phyloP scores from a whole-genome alignment of 1,139 yeast species.

The Insectozyma bohioensis region DNA sequence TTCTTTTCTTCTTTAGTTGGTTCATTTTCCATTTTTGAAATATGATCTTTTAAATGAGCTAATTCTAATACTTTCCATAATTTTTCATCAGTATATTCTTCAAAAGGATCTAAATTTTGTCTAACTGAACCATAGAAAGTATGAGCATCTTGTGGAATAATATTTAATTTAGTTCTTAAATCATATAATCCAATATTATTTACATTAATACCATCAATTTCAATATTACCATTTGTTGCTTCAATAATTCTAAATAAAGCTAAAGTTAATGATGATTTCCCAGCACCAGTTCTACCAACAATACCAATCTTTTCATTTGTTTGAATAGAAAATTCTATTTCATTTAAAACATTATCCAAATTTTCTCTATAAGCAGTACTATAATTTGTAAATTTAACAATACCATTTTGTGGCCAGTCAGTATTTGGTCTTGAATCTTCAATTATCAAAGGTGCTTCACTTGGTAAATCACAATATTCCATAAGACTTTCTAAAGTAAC shows the following conservation, averaged over 20 bases:
- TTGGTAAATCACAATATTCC: constrained; percentile 56
- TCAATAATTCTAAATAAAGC: constrained; percentile 67
- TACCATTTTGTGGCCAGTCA: constrained; percentile 45
- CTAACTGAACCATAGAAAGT: constrained; percentile 40
- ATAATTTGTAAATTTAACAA: constrained; percentile 56
- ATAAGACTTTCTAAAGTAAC: constrained; percentile 78
- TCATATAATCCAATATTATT: constrained; percentile 34
- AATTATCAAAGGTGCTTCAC: constrained; percentile 43
- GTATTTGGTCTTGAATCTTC: constrained; percentile 56
- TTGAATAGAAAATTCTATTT: constrained; percentile 45
- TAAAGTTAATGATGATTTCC: constrained; percentile 67
- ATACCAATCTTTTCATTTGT: constrained; percentile 70
- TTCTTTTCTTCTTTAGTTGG: constrained; percentile 17
- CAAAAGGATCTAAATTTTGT: constrained; percentile 46
- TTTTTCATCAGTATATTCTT: constrained; percentile 48
- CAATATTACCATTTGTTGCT: constrained; percentile 49
- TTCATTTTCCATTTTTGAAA: constrained; percentile 30
- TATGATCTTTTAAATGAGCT: constrained; percentile 53
- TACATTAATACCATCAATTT: constrained; percentile 62
- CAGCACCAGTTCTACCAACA: constrained; percentile 82
- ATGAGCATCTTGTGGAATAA: constrained; percentile 49
- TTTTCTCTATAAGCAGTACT: constrained; percentile 71
- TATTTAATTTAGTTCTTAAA: constrained; percentile 35
- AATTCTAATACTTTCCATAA: constrained; percentile 54
- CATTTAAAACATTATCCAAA: constrained; percentile 68